Percentiles rank a stretch among this genome's conserved stretches.
Evolutionary conservation across 1,139 yeast genomes (phyloP).

Genomic region (Debaryomycetaceae sp.): DNA sequence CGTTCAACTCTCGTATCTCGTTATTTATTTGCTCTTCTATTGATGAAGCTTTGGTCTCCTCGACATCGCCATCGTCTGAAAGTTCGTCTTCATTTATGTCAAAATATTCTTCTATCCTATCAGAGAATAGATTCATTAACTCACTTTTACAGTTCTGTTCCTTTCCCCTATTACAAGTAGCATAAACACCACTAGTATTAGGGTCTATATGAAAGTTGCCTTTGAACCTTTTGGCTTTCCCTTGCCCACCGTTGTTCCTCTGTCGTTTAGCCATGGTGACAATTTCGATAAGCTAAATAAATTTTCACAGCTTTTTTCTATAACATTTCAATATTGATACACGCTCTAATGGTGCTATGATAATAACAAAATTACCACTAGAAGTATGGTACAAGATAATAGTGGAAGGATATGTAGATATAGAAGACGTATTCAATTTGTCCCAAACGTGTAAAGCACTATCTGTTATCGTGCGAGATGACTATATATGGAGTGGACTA

Average conservation of each 20-base stretch:
- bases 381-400: conserved; percentile 19
- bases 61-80: conserved; percentile 20
- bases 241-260: conserved; percentile 11
- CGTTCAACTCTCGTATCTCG: conserved; percentile 62
- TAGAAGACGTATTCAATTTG: conserved; percentile 19
- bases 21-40: conserved; percentile 73
- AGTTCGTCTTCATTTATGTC: conserved; percentile 30
- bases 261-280: conserved; percentile 24
- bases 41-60: conserved; percentile 38
- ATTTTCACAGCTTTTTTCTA: no score
- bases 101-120: conserved; percentile 54
- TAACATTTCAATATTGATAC: no score
- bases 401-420: conserved; percentile 13
- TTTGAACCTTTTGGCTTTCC: conserved; percentile 39
- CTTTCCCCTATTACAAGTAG: conserved; percentile 76
- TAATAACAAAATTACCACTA: conserved; percentile 8
- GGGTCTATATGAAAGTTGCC: conserved; percentile 64
- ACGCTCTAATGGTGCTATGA: conserved; percentile 2
- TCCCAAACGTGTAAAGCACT: conserved; percentile 10
- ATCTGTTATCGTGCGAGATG: conserved; percentile 8
- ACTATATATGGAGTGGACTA: conserved; percentile 17
- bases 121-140: conserved; percentile 54
- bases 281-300: no score
- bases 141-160: conserved; percentile 77
- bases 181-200: conserved; percentile 77